A percentile compares a stretch with the other conserved stretches of the same genome.
These are phyloP conservation scores for Apophysomyces trapeziformis DNA, from an alignment of 371 early-diverging fungal genomes.

Conservation along the genomic window DNA sequence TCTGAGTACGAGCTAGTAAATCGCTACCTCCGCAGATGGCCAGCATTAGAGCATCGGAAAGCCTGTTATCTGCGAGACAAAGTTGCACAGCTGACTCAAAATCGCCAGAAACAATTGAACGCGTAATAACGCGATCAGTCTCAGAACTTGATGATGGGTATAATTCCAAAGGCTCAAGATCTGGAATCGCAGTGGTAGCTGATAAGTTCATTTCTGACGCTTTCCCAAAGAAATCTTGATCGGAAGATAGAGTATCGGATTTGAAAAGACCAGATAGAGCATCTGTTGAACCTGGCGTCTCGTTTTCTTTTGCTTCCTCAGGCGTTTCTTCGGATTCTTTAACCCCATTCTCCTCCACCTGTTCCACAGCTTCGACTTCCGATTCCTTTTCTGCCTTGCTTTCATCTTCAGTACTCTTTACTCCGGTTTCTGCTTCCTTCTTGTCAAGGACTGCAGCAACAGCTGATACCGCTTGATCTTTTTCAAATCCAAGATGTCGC, in stretches of 20 bases:
- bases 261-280: constrained; percentile 40
- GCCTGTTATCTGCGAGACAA: constrained; percentile 80
- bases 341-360: constrained; percentile 10
- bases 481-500: constrained; percentile 85
- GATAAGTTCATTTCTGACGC: constrained; percentile 17
- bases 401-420: constrained; percentile 8
- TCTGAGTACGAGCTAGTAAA: constrained; percentile 78
- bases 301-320: background rate
- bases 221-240: constrained; percentile 34
- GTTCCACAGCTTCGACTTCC: constrained; percentile 11
- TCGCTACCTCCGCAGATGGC: constrained; percentile 90
- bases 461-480: constrained; percentile 61
- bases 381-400: constrained; percentile 12
- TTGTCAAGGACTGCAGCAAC: constrained; percentile 44
- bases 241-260: constrained; percentile 22
- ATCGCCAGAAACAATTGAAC: constrained; percentile 86
- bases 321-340: constrained; percentile 11
- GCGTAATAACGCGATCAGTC: constrained; percentile 81
- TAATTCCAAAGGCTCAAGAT: constrained; percentile 59
- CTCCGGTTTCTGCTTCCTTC: constrained; percentile 2
- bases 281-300: constrained; percentile 1
- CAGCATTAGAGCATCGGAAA: constrained; percentile 92
- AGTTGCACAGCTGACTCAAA: constrained; percentile 89
- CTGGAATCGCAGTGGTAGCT: constrained; percentile 18
- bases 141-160: constrained; percentile 64